These are phyloP conservation scores for Fusarium sp. DNA, from an alignment of 2,329 filamentous ascomycete species.

Conservation along the genomic window DNA sequence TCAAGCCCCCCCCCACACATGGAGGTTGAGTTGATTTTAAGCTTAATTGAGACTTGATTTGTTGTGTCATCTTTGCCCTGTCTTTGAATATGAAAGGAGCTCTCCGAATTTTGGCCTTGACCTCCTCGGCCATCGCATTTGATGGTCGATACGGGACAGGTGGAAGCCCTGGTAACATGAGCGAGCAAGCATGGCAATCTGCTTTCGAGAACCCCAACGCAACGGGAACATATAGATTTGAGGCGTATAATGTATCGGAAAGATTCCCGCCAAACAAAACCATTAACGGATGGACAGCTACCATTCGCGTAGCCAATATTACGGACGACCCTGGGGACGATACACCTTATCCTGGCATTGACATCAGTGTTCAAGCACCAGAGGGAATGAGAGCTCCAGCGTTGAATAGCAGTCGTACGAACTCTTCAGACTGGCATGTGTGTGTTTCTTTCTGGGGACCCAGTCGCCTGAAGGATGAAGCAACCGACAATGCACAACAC, in stretches of 20 bases:
- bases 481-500: conserved; percentile 1
- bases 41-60: neutral
- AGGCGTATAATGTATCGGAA: conserved; percentile 12
- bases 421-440: conserved; percentile 9
- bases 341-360: conserved; percentile 5
- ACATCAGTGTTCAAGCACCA: conserved; percentile 15
- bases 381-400: conserved; percentile 3
- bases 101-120: neutral
- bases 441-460: conserved; percentile 5
- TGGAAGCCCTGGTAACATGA: neutral
- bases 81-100: neutral
- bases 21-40: neutral
- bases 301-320: conserved; percentile 21
- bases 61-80: neutral
- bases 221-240: conserved; percentile 7
- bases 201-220: conserved; percentile 19
- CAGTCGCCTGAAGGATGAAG: neutral
- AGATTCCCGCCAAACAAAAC: conserved; percentile 7
- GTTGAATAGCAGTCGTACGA: neutral
- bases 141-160: neutral
- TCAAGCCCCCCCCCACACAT: neutral
- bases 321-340: conserved; percentile 3
- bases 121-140: neutral
- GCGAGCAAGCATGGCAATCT: conserved; percentile 5
- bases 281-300: conserved; percentile 4